Conservation (phyloP, 1,139 yeast genomes). For the Yamadazyma atmosphaerica region DNA sequence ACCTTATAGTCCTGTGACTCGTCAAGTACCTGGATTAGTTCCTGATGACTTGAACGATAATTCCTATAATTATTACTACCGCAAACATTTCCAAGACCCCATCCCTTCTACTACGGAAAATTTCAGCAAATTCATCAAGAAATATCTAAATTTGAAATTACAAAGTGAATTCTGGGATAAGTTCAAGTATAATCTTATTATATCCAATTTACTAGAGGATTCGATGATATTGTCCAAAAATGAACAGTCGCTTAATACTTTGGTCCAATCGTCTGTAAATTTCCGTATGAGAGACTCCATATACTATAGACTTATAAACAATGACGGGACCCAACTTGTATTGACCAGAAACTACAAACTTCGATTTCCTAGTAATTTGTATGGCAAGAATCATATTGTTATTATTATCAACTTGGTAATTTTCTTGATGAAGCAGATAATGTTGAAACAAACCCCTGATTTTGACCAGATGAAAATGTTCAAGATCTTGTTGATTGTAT, state of each 20-base stretch:
- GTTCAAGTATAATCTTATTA: constrained; percentile 41
- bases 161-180: constrained; percentile 38
- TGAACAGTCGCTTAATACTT: constrained; percentile 21
- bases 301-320: constrained; percentile 14
- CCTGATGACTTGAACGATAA: no score
- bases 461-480: constrained; percentile 22
- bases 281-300: neutral
- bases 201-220: constrained; percentile 44
- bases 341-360: constrained; percentile 14
- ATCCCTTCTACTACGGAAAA: constrained; percentile 21
- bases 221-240: constrained; percentile 46
- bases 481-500: constrained; percentile 31
- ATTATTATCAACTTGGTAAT: constrained; percentile 24
- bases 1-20: no score
- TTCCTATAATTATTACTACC: constrained; percentile 7
- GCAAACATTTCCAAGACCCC: constrained; percentile 5
- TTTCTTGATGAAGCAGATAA: constrained; percentile 23
- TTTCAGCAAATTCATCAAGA: constrained; percentile 27
- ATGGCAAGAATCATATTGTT: constrained; percentile 15
- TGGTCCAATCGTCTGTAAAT: neutral
- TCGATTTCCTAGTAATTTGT: constrained; percentile 14
- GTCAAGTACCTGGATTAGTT: constrained; percentile 7
- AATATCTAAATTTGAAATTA: constrained; percentile 26
- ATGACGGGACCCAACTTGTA: constrained; percentile 21
- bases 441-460: constrained; percentile 2